These are phyloP conservation scores for Psilocybe cyanescens DNA, from an alignment of 768 basidiomycete genomes.

Conservation along the genomic window DNA sequence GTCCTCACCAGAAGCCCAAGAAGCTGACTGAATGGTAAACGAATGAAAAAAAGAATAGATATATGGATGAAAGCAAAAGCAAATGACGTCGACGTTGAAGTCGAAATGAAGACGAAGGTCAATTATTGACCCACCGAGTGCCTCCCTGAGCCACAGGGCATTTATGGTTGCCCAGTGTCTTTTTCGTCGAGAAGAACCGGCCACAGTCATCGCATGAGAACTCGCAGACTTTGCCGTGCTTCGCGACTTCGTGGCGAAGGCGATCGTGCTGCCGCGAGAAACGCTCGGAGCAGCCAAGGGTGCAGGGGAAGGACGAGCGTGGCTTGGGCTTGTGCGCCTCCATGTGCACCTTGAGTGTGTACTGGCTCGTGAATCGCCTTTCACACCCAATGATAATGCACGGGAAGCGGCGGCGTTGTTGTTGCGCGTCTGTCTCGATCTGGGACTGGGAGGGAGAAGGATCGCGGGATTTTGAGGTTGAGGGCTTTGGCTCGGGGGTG, in stretches of 20 bases:
- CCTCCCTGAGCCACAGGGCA: conserved; percentile 55
- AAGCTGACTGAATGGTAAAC: background rate
- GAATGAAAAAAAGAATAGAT: conserved; percentile 8
- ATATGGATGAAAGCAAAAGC: no score
- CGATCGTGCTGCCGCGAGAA: conserved; percentile 63
- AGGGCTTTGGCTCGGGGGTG: conserved; percentile 21
- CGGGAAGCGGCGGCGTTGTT: conserved; percentile 46
- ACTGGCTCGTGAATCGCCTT: conserved; percentile 55
- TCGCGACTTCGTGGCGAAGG: conserved; percentile 60
- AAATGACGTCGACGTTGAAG: conserved; percentile 5
- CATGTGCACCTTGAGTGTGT: conserved; percentile 59
- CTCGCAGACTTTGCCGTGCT: conserved; percentile 61
- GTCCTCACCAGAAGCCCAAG: conserved; percentile 8
- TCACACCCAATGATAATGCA: conserved; percentile 50
- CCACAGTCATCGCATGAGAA: conserved; percentile 54
- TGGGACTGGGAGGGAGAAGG: conserved; percentile 13
- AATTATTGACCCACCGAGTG: conserved; percentile 50
- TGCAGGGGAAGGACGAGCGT: conserved; percentile 50
- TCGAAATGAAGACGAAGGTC: conserved; percentile 12
- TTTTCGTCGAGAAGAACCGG: conserved; percentile 56
- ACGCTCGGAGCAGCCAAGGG: conserved; percentile 55
- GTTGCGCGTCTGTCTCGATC: conserved; percentile 35
- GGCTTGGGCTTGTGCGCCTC: conserved; percentile 58
- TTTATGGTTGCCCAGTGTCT: conserved; percentile 58
- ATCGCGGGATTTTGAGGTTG: conserved; percentile 10